Evolutionary conservation across 75 land plant genomes (phyloP).

Genomic region (Ceratopteris richardii): DNA sequence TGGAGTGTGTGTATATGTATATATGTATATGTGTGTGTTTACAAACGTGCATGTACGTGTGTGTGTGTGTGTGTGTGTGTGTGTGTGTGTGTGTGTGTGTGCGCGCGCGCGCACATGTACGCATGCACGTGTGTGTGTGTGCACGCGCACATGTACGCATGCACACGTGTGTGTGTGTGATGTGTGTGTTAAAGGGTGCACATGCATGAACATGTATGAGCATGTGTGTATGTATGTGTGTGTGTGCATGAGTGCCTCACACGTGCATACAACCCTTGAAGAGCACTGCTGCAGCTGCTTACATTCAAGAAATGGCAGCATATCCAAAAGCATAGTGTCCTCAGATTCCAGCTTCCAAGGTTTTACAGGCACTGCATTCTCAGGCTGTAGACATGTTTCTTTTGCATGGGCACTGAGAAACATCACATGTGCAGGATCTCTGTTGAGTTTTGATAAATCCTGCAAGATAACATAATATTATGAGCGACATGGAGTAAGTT

Average conservation of each 20-base stretch:
- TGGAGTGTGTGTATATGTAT: too few species aligned
- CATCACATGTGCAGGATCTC: slow-evolving; percentile 71
- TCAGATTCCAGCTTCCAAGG: slow-evolving; percentile 83
- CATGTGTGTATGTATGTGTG: not conserved
- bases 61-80: too few species aligned
- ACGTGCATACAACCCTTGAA: not conserved
- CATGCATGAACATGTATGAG: not conserved
- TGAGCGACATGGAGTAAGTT: not conserved
- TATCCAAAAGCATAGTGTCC: slow-evolving; percentile 81
- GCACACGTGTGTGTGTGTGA: too few species aligned
- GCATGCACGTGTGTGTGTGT: too few species aligned
- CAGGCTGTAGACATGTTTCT: slow-evolving; percentile 70
- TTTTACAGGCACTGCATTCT: slow-evolving; percentile 69
- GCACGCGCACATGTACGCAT: too few species aligned
- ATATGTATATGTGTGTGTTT: too few species aligned
- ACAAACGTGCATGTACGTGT: too few species aligned
- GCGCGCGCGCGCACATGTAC: too few species aligned
- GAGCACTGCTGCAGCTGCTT: slow-evolving; percentile 20
- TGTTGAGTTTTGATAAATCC: slow-evolving; percentile 90
- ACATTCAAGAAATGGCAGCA: slow-evolving; percentile 97
- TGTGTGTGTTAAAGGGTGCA: too few species aligned
- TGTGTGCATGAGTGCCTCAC: too few species aligned
- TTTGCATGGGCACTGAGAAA: slow-evolving; percentile 81
- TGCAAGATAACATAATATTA: slow-evolving; percentile 23
- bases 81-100: too few species aligned